Conservation (phyloP, 2,329 filamentous ascomycete genomes). For the Neonectria ditissima region DNA sequence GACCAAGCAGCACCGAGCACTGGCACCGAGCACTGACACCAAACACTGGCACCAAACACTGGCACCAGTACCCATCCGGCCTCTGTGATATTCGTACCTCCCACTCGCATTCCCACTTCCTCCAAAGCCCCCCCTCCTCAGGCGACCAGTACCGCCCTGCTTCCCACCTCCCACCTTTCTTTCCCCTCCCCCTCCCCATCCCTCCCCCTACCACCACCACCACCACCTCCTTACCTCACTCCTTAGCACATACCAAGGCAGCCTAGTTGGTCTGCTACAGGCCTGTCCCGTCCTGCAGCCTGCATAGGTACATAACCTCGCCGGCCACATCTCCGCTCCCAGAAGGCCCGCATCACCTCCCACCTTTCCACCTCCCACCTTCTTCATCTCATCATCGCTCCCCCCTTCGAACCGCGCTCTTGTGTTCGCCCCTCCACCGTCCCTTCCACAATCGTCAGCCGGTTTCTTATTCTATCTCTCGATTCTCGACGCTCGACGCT, state of each 20-base stretch:
- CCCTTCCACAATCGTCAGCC: slow-evolving; percentile 13
- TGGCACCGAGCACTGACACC: neutral
- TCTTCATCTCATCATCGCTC: slow-evolving; percentile 33
- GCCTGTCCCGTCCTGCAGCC: slow-evolving; percentile 34
- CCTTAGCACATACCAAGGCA: neutral
- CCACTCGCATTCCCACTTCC: slow-evolving; percentile 9
- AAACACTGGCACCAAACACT: neutral
- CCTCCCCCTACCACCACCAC: too few relatives aligned
- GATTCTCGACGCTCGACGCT: slow-evolving; percentile 23
- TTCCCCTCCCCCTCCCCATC: neutral
- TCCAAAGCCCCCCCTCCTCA: neutral
- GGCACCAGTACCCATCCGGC: slow-evolving; percentile 39
- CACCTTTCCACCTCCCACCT: slow-evolving; percentile 10
- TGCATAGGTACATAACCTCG: slow-evolving; percentile 41
- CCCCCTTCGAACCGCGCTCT: slow-evolving; percentile 26
- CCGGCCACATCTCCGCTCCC: slow-evolving; percentile 42
- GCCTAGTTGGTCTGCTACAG: neutral
- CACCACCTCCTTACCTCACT: neutral
- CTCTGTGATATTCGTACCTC: slow-evolving; percentile 39
- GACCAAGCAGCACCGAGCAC: slow-evolving; percentile 19
- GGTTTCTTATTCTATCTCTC: slow-evolving; percentile 14
- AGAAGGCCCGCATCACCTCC: slow-evolving; percentile 37
- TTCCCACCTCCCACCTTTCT: neutral
- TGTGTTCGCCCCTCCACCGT: slow-evolving; percentile 31
- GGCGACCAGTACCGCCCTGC: slow-evolving; percentile 4